Evolutionary conservation across 768 basidiomycete species (phyloP), one percentile per base, ranked within the genome.

Genomic region (Podaxis sp.): DNA sequence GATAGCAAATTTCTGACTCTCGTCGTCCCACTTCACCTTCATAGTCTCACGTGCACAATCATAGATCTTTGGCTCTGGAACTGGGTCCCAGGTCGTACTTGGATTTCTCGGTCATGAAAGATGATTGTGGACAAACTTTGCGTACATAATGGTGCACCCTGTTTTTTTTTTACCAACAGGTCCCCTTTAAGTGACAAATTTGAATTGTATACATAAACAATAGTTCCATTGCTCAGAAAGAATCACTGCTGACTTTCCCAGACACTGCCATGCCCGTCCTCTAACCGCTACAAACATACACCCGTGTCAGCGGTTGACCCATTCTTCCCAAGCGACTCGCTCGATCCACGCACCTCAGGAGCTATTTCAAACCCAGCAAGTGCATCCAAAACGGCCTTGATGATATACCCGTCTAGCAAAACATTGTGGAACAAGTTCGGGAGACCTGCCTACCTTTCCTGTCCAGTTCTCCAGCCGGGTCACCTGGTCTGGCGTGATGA

Each of bases 401-500:
- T 13, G 13, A 28, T 40, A 51, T 33, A 57, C 58, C 61, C 28
- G 19, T 51, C 46, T 39, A 55, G 59, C 48, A 39, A 56, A 57
- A 24, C 52, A 15, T 30, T 38, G 59, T 65, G 48, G 53, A 38
- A 64, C 36, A 49, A 56, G 57, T 42, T 40, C 55, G 59, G 26
- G 52, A 58, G 12, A 30, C 57, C 75, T 59, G 26, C 40, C 12
- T 64, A 80, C 83, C 72, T 77, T 71, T 22, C 84, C 83, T 53
- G 82, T 79, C 88, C 87, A 89, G 24, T 76, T 74, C 70, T 94
- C 90, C 11, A 87, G 69, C 60, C 77, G 77, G 8, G 72, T 73
- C 30, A 92, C 90, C 59, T 84, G 76, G 42, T 84, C 77, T 4
- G 92, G 92, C 3, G 84, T 85, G 68, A 94, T 93, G 69, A 93